Evolutionary conservation across 306 rosid genomes (phyloP).

Genomic region (Cucurbita maxima): DNA sequence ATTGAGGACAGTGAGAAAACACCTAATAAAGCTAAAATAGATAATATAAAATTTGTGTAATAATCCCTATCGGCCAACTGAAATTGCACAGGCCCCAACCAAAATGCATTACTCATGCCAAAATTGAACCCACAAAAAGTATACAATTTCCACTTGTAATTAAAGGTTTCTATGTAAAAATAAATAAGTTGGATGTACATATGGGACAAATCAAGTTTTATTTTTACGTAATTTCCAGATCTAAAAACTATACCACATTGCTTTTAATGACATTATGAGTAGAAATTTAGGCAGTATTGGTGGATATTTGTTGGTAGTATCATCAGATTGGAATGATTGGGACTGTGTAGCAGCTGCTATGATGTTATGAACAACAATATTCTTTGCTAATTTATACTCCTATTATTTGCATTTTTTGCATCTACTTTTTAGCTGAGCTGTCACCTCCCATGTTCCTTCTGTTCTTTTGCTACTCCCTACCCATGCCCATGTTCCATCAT

Average conservation of each 20-base stretch:
- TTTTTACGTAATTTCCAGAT: not conserved
- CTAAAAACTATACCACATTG: not conserved
- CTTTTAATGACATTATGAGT: not conserved
- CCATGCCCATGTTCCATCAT: conserved; percentile 4
- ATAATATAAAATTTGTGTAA: not conserved
- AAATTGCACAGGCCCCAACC: not conserved
- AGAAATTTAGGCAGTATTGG: not conserved
- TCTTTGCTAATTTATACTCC: not conserved
- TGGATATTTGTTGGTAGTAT: not conserved
- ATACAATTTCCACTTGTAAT: not conserved
- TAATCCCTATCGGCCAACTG: not conserved
- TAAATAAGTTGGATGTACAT: no score
- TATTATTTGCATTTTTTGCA: not conserved
- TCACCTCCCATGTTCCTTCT: conserved; percentile 6
- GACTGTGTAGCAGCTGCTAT: not conserved
- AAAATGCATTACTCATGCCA: not conserved
- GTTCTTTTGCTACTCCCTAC: not conserved
- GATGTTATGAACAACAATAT: not conserved
- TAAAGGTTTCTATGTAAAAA: not conserved
- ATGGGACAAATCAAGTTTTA: not conserved
- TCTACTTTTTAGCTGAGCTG: not conserved
- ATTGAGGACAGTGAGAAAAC: not conserved
- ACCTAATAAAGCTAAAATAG: not conserved
- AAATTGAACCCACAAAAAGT: not conserved
- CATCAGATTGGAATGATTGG: not conserved